Conservation (phyloP, 2,329 filamentous ascomycete species). For the Chaetomium sp. region DNA sequence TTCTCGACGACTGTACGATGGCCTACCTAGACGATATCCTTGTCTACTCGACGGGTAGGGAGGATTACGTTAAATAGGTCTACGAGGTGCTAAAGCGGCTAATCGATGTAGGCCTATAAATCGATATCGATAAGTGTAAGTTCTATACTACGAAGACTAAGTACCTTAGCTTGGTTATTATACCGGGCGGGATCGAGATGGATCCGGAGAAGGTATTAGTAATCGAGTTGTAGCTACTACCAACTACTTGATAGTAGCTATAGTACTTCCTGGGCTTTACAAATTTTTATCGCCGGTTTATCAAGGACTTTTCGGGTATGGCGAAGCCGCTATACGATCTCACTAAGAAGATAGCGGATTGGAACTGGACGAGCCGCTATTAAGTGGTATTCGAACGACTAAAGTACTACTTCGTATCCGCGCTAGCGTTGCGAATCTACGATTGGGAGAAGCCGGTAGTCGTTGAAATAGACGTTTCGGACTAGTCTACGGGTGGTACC, state of each 20-base stretch:
- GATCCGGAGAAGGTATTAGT: background rate
- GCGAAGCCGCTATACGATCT: background rate
- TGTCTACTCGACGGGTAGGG: background rate
- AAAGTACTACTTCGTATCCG: background rate
- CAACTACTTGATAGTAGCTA: background rate
- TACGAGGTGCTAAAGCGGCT: background rate
- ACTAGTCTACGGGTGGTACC: background rate
- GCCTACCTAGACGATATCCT: conserved; percentile 1
- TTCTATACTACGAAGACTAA: background rate
- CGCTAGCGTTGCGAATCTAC: background rate
- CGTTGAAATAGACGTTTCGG: background rate
- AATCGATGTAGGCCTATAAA: background rate
- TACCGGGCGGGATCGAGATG: background rate
- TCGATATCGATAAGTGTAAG: background rate
- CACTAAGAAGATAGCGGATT: background rate
- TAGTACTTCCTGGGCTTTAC: conserved; percentile 9
- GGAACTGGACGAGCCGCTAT: background rate
- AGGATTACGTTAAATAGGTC: background rate
- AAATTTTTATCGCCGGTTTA: conserved; percentile 18
- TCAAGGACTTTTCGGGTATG: background rate
- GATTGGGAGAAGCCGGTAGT: conserved; percentile 9
- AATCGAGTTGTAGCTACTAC: background rate
- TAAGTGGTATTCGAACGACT: background rate
- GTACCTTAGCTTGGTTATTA: conserved; percentile 7
- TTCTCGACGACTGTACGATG: background rate